Evolutionary conservation across 495 filamentous ascomycete genomes (phyloP).

Genomic region (Xylaria bambusicola): DNA sequence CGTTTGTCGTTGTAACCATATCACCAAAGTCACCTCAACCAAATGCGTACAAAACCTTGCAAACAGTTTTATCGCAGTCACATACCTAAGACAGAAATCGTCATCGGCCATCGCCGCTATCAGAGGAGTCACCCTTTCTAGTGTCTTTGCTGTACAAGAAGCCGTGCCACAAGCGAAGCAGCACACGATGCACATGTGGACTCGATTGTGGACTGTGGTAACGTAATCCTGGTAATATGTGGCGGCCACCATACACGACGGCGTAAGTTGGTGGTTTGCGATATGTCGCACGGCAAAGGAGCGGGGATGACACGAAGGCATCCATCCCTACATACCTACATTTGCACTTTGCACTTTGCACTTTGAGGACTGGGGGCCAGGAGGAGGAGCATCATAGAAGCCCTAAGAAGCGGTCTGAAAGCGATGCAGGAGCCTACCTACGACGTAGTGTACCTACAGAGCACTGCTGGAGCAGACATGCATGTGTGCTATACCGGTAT

Average conservation of each 20-base stretch:
- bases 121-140: too few species aligned
- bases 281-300: background rate
- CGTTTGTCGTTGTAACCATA: background rate
- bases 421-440: background rate
- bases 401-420: conserved; percentile 1
- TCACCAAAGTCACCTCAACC: too few species aligned
- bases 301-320: background rate
- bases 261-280: background rate
- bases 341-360: too few species aligned
- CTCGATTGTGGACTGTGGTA: background rate
- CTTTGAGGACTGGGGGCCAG: background rate
- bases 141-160: background rate
- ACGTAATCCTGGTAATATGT: background rate
- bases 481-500: background rate
- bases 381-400: background rate
- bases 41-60: background rate
- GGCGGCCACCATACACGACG: background rate
- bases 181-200: too few species aligned
- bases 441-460: background rate
- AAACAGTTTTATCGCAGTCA: background rate
- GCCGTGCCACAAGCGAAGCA: too few species aligned
- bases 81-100: background rate
- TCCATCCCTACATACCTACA: background rate
- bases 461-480: too few species aligned
- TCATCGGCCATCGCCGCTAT: background rate